These are phyloP conservation scores for Fragaria iinumae DNA, from an alignment of 306 rosid genomes.

Conservation along the genomic window DNA sequence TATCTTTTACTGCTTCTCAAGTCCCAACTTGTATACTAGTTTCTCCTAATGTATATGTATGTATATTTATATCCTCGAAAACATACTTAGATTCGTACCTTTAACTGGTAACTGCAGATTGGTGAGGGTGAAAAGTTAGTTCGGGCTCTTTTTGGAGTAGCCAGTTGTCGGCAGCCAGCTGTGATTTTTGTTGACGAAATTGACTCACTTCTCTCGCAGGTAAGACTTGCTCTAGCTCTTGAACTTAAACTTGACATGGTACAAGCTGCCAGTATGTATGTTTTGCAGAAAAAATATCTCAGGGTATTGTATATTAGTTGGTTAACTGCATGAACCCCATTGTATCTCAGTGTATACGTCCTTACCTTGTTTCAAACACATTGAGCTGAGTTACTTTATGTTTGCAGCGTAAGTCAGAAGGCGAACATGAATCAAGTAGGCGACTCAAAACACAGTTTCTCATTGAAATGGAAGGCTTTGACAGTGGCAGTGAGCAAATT, in stretches of 20 bases:
- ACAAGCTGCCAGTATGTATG: background rate
- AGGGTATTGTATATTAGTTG: constrained; percentile 17
- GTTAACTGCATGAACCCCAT: constrained; percentile 8
- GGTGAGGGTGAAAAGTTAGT: constrained; percentile 99
- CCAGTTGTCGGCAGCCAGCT: constrained; percentile 97
- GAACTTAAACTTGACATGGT: constrained; percentile 11
- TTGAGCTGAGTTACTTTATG: constrained; percentile 20
- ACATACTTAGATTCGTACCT: constrained; percentile 15
- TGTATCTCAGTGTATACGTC: background rate
- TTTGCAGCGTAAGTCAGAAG: constrained; percentile 90
- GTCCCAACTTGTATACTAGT: constrained; percentile 7
- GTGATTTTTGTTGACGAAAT: constrained; percentile 98
- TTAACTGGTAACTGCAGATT: constrained; percentile 52
- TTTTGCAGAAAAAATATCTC: background rate
- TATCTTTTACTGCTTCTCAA: background rate
- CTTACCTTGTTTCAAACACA: constrained; percentile 7
- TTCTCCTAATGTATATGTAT: constrained; percentile 1
- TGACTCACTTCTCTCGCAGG: constrained; percentile 98
- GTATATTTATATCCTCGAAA: constrained; percentile 14
- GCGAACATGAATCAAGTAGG: constrained; percentile 97
- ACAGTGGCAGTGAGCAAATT: constrained; percentile 77
- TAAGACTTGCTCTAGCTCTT: constrained; percentile 35
- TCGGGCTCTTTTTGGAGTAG: constrained; percentile 92
- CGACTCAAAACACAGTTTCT: constrained; percentile 95
- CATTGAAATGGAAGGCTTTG: constrained; percentile 99